Evolutionary conservation across 352 stramenopile species (phyloP), one percentile per base, ranked within the genome.

Genomic region (Globisporangium lucens): DNA sequence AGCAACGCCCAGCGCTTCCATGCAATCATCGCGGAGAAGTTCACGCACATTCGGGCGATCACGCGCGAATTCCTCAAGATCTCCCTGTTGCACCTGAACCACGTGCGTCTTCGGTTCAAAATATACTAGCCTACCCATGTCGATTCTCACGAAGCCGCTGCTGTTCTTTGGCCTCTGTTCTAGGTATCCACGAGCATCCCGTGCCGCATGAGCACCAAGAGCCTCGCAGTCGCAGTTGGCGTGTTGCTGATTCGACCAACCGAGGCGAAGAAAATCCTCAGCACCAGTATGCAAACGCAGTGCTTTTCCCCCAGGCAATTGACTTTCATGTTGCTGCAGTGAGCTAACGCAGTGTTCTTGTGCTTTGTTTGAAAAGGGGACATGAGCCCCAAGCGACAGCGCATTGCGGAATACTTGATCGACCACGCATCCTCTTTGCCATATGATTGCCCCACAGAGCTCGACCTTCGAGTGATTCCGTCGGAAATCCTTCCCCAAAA

Each of bases 381-480:
- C 20, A 69, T 74, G 62, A 68, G 75, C n/a, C 77, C 67, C 6
- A 75, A 70, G 41, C 57, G 79, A 15, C 75, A 81, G 53, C 70
- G 65, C 20, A 56, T 90, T 35, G 77, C 79, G 20, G 71, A 77
- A 29, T 74, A 87, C 6, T 43, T 90, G 20, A 89, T 90, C 49
- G 75, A 79, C 56, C 68, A 89, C 47, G 80, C 78, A 20, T 53
- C 70, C 2, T 61, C 69, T 13, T 63, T 88, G 0, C 75, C 80
- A 4, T 85, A 87, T 58, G 77, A 87, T 46, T 79, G 67, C 53
- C 46, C 69, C 36, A 79, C 75, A 6, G 76, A 83, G 55, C 67
- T 84, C 49, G 66, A 72, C 24, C 57, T 78, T 8, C 67, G 75
- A 52, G 61, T 70, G 20, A 76, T 80, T 36, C 75, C 71, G 6